Evolutionary conservation across 768 basidiomycete species (phyloP), one percentile per base, ranked within the genome.

Genomic region (Fomitopsis serialis): DNA sequence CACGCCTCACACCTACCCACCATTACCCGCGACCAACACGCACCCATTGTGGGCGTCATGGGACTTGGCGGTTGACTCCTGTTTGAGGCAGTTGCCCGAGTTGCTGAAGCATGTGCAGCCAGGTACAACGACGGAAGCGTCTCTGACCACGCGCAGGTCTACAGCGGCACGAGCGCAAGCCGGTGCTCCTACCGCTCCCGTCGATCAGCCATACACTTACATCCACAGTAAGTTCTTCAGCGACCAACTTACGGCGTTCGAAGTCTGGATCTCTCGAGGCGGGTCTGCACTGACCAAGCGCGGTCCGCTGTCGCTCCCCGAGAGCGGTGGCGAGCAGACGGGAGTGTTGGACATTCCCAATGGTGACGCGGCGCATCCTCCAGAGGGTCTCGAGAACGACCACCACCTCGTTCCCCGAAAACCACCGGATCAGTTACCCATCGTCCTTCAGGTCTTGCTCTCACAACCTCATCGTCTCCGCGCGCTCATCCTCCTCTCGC

Each of bases 181-280:
- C 23, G 37, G 49, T 6, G 56, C 54, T 19, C 32, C 46, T 23
- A 15, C 56, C 21, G 32, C 58, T n/a, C 22, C 50, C 23, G 40
- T 54, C 42, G 74, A 78, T 29, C 77, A 78, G 46, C 79, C 83
- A 2, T 86, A 89, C 60, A 72, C 78, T 27, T 98, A 98, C 66
- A 69, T 85, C 37, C 87, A 92, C 8, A 97, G 88, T 64, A 80
- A 84, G 49, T 99, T 99, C 72, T 99, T 98, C 71, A 81, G 91
- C 1, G 94, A 98, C 63, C 95, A 98, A 63, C 78, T 99, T 23
- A 95, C 92, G 0, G 97, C 96, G 1, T 98, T 99, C 62, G 92
- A 98, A 65, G 92, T 98, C 24, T 99, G 96, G 97, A 92, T 99
- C 58, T 92, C 92, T 4, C 83, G 95, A 44, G 93, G 95, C 17